A percentile compares a stretch with the other conserved stretches of the same genome.
Evolutionary conservation across 345 rosid species (phyloP).

Genomic region (Populus ilicifolia): DNA sequence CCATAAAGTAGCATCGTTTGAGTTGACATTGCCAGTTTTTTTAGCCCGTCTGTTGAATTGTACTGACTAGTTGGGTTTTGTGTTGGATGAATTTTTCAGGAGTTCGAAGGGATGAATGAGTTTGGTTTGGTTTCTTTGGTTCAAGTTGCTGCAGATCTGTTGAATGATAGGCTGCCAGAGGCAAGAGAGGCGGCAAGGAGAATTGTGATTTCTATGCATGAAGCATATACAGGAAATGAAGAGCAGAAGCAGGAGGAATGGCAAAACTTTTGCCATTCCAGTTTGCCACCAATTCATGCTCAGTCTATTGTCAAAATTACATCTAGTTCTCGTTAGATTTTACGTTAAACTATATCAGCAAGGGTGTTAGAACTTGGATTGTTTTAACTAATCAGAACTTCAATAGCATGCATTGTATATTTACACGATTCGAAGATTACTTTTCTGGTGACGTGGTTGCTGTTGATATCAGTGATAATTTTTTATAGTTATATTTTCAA

Average conservation of each 20-base stretch:
- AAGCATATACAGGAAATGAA: slow-evolving; percentile 39
- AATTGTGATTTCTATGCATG: slow-evolving; percentile 37
- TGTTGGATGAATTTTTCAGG: slow-evolving; percentile 30
- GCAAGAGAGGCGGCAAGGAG: slow-evolving; percentile 87
- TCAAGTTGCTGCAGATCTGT: slow-evolving; percentile 52
- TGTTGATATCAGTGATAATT: too few species aligned
- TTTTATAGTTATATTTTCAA: too few species aligned
- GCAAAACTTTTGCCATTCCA: slow-evolving; percentile 69
- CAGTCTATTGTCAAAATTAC: slow-evolving; percentile 62
- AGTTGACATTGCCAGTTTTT: background rate
- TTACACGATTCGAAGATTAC: too few species aligned
- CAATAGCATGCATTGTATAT: too few species aligned
- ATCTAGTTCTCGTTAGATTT: slow-evolving; percentile 1
- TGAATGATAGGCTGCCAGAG: slow-evolving; percentile 80
- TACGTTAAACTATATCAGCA: background rate
- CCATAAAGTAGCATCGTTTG: background rate
- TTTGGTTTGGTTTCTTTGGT: slow-evolving; percentile 52
- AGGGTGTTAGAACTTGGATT: background rate
- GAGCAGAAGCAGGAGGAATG: slow-evolving; percentile 62
- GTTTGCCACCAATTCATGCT: slow-evolving; percentile 49
- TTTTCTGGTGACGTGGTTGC: too few species aligned
- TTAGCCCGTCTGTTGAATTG: background rate
- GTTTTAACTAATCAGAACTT: too few species aligned
- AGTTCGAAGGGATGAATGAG: slow-evolving; percentile 48
- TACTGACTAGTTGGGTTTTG: background rate